A percentile compares a stretch with the other conserved stretches of the same genome.
These are phyloP conservation scores for Zasmidium cellare DNA, from an alignment of 2,329 filamentous ascomycete species.

Conservation along the genomic window DNA sequence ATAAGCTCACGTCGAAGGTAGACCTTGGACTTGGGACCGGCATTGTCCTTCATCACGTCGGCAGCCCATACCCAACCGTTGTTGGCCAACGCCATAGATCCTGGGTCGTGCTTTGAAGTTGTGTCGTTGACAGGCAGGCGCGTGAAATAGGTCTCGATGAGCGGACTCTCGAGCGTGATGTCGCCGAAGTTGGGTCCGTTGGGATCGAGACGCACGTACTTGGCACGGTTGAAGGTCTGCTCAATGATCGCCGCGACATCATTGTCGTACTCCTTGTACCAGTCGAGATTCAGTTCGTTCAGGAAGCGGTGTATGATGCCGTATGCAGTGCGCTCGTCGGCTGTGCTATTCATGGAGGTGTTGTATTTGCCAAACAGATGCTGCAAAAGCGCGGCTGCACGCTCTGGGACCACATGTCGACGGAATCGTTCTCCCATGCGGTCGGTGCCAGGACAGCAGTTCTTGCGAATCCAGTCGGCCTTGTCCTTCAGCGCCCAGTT, in stretches of 20 bases:
- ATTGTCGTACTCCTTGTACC: conserved; percentile 88
- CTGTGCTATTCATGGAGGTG: conserved; percentile 49
- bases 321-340: conserved; percentile 52
- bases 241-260: conserved; percentile 83
- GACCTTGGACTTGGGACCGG: conserved; percentile 83
- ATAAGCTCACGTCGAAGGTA: conserved; percentile 96
- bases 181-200: conserved; percentile 84
- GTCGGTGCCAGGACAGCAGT: conserved; percentile 70
- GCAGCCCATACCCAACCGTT: conserved; percentile 99
- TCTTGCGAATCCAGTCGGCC: conserved; percentile 64
- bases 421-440: conserved; percentile 78
- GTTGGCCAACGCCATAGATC: conserved; percentile 81
- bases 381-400: conserved; percentile 68
- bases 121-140: conserved; percentile 76
- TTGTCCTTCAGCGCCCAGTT: conserved; percentile 61
- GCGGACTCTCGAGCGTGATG: conserved; percentile 72
- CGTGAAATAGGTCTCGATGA: conserved; percentile 95
- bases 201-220: conserved; percentile 90
- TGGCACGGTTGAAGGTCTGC: conserved; percentile 90
- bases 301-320: conserved; percentile 62
- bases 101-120: conserved; percentile 73
- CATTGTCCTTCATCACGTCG: conserved; percentile 90
- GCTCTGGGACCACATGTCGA: conserved; percentile 66
- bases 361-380: conserved; percentile 70
- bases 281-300: conserved; percentile 80